phyloP scores from a whole-genome alignment of 331 rosid genomes.

The Saraca asoca region DNA sequence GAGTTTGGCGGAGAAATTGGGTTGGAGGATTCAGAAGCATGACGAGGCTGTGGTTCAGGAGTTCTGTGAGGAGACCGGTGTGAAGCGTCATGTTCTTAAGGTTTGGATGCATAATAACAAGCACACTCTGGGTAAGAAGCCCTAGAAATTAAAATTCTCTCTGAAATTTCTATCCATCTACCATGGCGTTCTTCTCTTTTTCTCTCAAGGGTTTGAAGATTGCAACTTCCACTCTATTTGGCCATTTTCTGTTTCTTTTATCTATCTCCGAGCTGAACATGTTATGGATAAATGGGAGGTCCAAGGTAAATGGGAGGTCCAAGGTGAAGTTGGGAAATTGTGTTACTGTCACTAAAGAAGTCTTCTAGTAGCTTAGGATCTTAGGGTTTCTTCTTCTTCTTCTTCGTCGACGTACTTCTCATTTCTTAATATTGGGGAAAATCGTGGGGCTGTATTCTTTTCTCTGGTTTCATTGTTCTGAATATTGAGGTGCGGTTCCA shows the following conservation, averaged over 20 bases:
- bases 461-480: conserved; percentile 26
- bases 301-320: conserved; percentile 26
- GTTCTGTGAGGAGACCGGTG: conserved; percentile 82
- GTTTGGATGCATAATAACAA: conserved; percentile 99
- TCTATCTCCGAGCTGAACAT: conserved; percentile 27
- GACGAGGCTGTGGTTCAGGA: conserved; percentile 72
- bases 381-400: conserved; percentile 47
- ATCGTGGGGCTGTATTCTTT: conserved; percentile 12
- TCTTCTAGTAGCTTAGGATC: conserved; percentile 33
- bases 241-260: background rate
- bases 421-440: conserved; percentile 5
- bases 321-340: conserved; percentile 30
- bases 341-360: conserved; percentile 24
- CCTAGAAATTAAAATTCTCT: conserved; percentile 42
- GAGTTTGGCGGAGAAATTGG: conserved; percentile 69
- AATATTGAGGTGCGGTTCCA: conserved; percentile 26
- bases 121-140: conserved; percentile 94
- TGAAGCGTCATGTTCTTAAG: conserved; percentile 85
- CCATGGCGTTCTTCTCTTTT: no score
- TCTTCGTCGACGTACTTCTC: background rate
- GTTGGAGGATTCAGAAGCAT: conserved; percentile 82
- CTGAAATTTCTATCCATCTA: conserved; percentile 3
- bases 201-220: background rate
- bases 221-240: background rate
- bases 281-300: conserved; percentile 14